These are phyloP conservation scores for Sutorius eximius DNA, from an alignment of 1,284 basidiomycete genomes.

Conservation along the genomic window DNA sequence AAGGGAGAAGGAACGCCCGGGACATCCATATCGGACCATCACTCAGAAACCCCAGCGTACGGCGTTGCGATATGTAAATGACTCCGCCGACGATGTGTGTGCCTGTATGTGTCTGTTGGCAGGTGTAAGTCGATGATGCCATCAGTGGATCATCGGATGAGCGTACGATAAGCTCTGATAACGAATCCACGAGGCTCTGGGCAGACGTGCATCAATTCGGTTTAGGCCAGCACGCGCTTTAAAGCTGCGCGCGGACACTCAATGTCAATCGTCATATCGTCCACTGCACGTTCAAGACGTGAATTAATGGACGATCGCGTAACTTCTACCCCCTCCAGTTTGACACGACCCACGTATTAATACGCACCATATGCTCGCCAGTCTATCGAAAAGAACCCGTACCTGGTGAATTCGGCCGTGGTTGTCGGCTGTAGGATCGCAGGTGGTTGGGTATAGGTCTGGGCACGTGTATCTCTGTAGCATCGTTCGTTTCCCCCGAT, in stretches of 20 bases:
- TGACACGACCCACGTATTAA: neutral
- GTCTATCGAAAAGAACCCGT: neutral
- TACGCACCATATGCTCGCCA: neutral
- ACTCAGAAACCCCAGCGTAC: neutral
- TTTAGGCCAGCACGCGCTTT: conserved; percentile 1
- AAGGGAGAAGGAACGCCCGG: neutral
- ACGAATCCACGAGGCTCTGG: conserved; percentile 15
- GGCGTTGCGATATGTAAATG: neutral
- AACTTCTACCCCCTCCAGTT: neutral
- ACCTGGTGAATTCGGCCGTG: no score
- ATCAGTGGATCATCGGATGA: conserved; percentile 2
- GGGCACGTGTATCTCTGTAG: conserved; percentile 4
- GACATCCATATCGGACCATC: conserved; percentile 22
- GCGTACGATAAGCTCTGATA: conserved; percentile 18
- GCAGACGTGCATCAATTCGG: neutral
- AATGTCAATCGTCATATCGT: neutral
- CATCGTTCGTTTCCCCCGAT: neutral
- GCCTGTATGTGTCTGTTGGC: conserved; percentile 8
- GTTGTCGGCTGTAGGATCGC: neutral
- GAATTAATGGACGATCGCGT: conserved; percentile 6
- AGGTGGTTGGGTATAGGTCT: neutral
- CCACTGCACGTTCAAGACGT: neutral
- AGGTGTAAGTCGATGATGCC: neutral
- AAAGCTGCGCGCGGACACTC: neutral
- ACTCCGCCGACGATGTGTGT: neutral